Percentiles rank a stretch among this genome's conserved stretches.
Evolutionary conservation across 2,329 filamentous ascomycete species (phyloP).

Genomic region (Graphilbum fragrans): DNA sequence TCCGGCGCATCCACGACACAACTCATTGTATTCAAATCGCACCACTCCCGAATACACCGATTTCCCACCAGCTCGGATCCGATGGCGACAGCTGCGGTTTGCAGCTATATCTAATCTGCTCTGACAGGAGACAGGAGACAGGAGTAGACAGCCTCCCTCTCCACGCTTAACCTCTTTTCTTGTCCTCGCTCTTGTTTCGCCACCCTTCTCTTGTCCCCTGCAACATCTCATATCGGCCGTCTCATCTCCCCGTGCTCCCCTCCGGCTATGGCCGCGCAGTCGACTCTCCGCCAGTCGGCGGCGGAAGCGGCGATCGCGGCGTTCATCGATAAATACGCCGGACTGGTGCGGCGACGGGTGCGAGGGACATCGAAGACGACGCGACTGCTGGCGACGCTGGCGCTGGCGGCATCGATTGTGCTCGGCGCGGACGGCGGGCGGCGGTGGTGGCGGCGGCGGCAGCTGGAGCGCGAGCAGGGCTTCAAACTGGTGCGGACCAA

Average conservation of each 20-base stretch:
- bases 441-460: constrained; percentile 60
- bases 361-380: constrained; percentile 56
- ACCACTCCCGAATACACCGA: too few relatives aligned
- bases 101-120: too few relatives aligned
- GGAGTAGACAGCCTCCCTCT: background rate
- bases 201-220: too few relatives aligned
- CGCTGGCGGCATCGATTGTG: constrained; percentile 67
- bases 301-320: constrained; percentile 55
- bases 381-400: constrained; percentile 63
- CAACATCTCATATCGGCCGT: background rate
- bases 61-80: too few relatives aligned
- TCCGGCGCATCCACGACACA: too few relatives aligned
- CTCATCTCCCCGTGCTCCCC: background rate
- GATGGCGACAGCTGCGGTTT: too few relatives aligned
- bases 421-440: constrained; percentile 67
- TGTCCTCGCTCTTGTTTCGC: too few relatives aligned
- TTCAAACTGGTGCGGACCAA: constrained; percentile 75
- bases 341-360: constrained; percentile 39
- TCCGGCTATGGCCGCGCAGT: constrained; percentile 73
- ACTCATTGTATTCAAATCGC: too few relatives aligned
- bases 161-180: background rate
- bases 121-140: too few relatives aligned
- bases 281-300: constrained; percentile 58
- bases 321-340: constrained; percentile 49
- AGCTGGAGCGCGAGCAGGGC: constrained; percentile 72